These are phyloP conservation scores for Wickerhamomyces canadensis DNA, from an alignment of 805 yeast species.

Conservation along the genomic window DNA sequence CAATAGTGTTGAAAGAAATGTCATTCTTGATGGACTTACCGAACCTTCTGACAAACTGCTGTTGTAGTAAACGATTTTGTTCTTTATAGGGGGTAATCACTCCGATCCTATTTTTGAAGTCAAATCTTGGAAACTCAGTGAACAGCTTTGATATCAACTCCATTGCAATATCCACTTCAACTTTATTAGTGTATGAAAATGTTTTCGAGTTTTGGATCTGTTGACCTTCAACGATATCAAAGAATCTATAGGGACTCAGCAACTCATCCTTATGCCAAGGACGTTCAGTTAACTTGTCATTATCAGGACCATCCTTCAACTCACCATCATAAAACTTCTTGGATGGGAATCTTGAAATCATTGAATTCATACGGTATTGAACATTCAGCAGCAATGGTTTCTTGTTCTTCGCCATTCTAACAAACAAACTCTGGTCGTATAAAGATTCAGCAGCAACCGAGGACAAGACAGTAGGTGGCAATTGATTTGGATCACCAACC, in stretches of 20 bases:
- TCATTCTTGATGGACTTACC: slow-evolving; percentile 60
- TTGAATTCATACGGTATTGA: slow-evolving; percentile 98
- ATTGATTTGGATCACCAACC: slow-evolving; percentile 98
- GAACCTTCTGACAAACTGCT: slow-evolving; percentile 48
- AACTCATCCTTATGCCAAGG: slow-evolving; percentile 66
- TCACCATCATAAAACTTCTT: slow-evolving; percentile 69
- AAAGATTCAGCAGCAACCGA: slow-evolving; percentile 74
- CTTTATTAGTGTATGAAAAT: slow-evolving; percentile 62
- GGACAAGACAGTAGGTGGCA: slow-evolving; percentile 94
- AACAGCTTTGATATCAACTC: slow-evolving; percentile 57
- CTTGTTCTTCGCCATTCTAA: slow-evolving; percentile 76
- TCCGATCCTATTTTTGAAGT: slow-evolving; percentile 75
- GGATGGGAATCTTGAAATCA: slow-evolving; percentile 83
- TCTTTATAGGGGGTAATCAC: slow-evolving; percentile 93
- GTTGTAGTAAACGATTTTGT: slow-evolving; percentile 60
- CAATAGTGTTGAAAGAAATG: slow-evolving; percentile 90
- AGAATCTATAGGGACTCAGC: slow-evolving; percentile 75
- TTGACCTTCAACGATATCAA: slow-evolving; percentile 55
- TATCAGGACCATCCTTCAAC: slow-evolving; percentile 73
- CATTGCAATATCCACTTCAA: slow-evolving; percentile 70
- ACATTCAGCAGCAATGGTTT: slow-evolving; percentile 68
- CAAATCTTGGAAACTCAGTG: slow-evolving; percentile 35
- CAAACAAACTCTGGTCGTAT: slow-evolving; percentile 91
- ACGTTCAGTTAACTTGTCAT: slow-evolving; percentile 51
- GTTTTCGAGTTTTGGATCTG: slow-evolving; percentile 64